These are phyloP conservation scores for Nigrospora osmanthi DNA, from an alignment of 2,329 filamentous ascomycete genomes.

Conservation along the genomic window DNA sequence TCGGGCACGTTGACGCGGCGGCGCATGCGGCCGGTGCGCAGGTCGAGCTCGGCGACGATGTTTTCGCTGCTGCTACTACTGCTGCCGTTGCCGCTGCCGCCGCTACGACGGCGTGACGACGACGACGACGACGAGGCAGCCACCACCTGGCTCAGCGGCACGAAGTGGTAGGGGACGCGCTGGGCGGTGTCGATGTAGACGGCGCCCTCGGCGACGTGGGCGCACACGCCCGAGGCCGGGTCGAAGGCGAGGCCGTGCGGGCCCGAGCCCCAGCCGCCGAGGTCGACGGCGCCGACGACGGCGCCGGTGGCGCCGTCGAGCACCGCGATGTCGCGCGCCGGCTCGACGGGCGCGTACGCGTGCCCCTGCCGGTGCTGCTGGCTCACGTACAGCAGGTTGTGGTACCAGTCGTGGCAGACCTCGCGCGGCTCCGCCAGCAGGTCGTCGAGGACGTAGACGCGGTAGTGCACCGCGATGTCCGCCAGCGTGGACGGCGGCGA, in stretches of 20 bases:
- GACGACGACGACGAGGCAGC: not conserved
- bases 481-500: conserved; percentile 11
- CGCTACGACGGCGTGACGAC: not conserved
- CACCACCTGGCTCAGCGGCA: conserved; percentile 6
- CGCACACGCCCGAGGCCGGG: conserved; percentile 10
- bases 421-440: conserved; percentile 18
- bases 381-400: conserved; percentile 14
- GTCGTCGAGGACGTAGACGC: conserved; percentile 18
- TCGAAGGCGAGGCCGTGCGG: conserved; percentile 16
- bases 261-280: conserved; percentile 11
- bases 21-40: conserved; percentile 16
- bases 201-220: conserved; percentile 12
- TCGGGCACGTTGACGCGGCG: conserved; percentile 16
- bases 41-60: conserved; percentile 17
- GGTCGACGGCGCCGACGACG: conserved; percentile 9
- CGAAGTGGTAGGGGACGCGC: conserved; percentile 10
- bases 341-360: conserved; percentile 14
- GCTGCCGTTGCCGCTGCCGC: not conserved
- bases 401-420: conserved; percentile 15
- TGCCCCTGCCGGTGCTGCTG: conserved; percentile 16
- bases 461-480: conserved; percentile 15
- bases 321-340: conserved; percentile 12
- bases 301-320: conserved; percentile 11
- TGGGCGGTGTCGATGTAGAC: conserved; percentile 14
- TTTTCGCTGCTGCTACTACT: conserved; percentile 7